Evolutionary conservation across 305 asterid species (phyloP), one percentile per base, ranked within the genome.

Genomic region (Fraxinus xanthoxyloides): DNA sequence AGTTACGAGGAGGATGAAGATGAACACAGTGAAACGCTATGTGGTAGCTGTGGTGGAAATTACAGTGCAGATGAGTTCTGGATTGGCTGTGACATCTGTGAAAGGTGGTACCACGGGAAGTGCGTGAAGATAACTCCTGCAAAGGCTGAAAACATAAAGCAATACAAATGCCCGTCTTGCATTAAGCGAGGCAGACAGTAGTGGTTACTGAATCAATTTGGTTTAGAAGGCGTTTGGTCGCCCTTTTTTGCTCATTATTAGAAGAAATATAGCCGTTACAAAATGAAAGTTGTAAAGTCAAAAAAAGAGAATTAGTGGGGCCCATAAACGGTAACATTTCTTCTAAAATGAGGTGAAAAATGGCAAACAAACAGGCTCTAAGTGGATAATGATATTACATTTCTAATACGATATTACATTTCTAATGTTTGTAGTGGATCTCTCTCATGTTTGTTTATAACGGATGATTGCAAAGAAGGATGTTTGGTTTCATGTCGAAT

Each of bases 21-120:
- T 61, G 89, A 82, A 59, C 90, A 85, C 38, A 82, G 90, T 72
- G 88, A 87, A 78, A 85, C 90, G 15, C 85, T 85, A 26, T 87
- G 90, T 73, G 90, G 88, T 24, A 78, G 84, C 72, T 87, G 90
- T 75, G 90, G 79, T 17, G 89, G 83, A 79, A 63, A 77, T 72
- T 87, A 82, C 83, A 87, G 75, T 74, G 85, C 85, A 51, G 80
- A 36, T 28, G 80, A 51, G 63, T 77, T 77, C 70, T 77, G 80
- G 80, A 77, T 77, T 30, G 38, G 35, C 34, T 76, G 79, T 46
- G 79, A 76, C 67, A 40, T 48, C 35, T 76, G 79, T 24, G 54
- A 76, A 24, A n/a, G 35, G 70, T 77, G 80, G 80, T 77, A 23
- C 70, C 80, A 77, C 23, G 80, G 80, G 23, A 28, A 48, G 43